Conservation (phyloP, 2,329 filamentous ascomycete genomes). For the Aureobasidium subglaciale region DNA sequence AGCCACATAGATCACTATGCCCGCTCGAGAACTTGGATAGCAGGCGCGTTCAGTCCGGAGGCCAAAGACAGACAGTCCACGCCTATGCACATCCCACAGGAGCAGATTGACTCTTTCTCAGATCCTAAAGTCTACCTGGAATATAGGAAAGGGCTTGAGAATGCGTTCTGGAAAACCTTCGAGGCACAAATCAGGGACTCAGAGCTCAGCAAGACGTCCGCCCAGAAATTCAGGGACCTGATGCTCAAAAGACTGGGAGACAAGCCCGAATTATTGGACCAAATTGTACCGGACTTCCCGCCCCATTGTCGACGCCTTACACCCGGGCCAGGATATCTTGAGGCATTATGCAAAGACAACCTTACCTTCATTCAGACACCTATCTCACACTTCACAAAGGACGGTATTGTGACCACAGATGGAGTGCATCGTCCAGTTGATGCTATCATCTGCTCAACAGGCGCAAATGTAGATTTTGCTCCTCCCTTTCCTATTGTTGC, state of each 20-base stretch:
- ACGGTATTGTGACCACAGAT: slow-evolving; percentile 55
- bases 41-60: slow-evolving; percentile 49
- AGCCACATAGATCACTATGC: slow-evolving; percentile 56
- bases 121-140: slow-evolving; percentile 54
- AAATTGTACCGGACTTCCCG: slow-evolving; percentile 36
- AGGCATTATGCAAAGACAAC: slow-evolving; percentile 23
- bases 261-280: slow-evolving; percentile 37
- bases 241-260: slow-evolving; percentile 45
- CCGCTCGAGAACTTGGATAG: slow-evolving; percentile 61
- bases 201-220: slow-evolving; percentile 23
- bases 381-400: slow-evolving; percentile 52
- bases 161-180: slow-evolving; percentile 52
- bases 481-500: slow-evolving; percentile 52
- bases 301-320: slow-evolving; percentile 39
- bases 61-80: slow-evolving; percentile 42
- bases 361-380: slow-evolving; percentile 49
- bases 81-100: slow-evolving; percentile 48
- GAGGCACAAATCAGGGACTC: slow-evolving; percentile 33
- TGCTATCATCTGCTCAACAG: slow-evolving; percentile 49
- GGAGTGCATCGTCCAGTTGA: slow-evolving; percentile 53
- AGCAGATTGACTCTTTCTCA: slow-evolving; percentile 51
- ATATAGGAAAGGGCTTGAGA: slow-evolving; percentile 36
- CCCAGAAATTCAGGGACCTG: slow-evolving; percentile 22
- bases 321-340: slow-evolving; percentile 39
- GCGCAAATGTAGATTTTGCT: slow-evolving; percentile 29